Base-by-base conservation (phyloP, 805 yeast genomes). In the Candida piceae region DNA sequence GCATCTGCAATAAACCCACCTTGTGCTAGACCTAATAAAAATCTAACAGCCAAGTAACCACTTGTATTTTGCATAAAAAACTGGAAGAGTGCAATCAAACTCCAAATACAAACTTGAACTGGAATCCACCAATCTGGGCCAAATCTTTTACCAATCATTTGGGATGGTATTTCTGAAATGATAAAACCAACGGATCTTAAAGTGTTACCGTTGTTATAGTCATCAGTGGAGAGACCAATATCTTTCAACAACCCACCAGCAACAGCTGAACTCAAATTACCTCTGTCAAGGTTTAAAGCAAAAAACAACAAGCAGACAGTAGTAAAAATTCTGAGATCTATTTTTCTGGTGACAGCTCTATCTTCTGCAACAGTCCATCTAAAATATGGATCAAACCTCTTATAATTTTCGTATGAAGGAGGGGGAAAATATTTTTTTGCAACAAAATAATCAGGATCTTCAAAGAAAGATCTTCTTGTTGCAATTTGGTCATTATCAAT, bases 61-160 rank as follows among this genome's bases (percentile, higher is more conserved):
- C 44, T 40, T 24, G 44, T 55, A 20, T 46, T 52, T 16, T 36
- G 42, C 37, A 63, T 38, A 18, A 53, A 51, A 16, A 52, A 54
- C 41, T 63, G 66, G 23, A 43, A 40, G n/a, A 70, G 55, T 4
- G 79, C 74, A 7, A 76, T 73, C 10, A 68, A 40, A 41, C 74
- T 65, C 82, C 82, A 77, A 2, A 64, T 40, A 7, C 62, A 48
- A 45, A 77, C 66, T 45, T 76, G 80, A 15, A 62, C 53, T 1
- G 82, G 82, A 37, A 77, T 70, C 69, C 78, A 75, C 30, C 66
- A 50, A 46, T 77, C 83, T 4, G 81, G 76, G 12, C 84, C 84
- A 26, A 77, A 38, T 34, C 63, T 64, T 53, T 78, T 78, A 16
- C 80, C 72, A 21, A 78, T 62, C 42, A 78, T 58, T 46, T 78